These are phyloP conservation scores for Cercospora nicotianae DNA, from an alignment of 2,329 filamentous ascomycete species.

Conservation along the genomic window DNA sequence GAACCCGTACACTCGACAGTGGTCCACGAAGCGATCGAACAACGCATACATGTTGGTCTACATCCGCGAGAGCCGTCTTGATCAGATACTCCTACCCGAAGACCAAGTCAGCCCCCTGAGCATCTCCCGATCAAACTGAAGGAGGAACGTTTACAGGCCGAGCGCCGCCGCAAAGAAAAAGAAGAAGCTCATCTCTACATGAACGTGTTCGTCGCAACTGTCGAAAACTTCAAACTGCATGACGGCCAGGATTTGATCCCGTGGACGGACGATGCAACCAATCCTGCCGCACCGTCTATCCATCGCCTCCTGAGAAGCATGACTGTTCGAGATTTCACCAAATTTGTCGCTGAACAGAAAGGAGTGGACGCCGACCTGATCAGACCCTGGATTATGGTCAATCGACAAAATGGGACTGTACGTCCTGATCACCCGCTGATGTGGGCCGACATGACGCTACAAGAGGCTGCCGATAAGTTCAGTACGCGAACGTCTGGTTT, in stretches of 20 bases:
- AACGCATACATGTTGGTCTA: constrained; percentile 99
- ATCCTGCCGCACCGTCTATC: constrained; percentile 67
- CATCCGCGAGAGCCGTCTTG: constrained; percentile 81
- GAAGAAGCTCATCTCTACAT: constrained; percentile 95
- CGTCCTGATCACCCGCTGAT: constrained; percentile 84
- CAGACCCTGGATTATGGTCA: constrained; percentile 95
- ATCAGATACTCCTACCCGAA: constrained; percentile 76
- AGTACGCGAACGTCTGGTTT: constrained; percentile 68
- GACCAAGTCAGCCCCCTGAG: constrained; percentile 74
- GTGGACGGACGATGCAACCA: constrained; percentile 58
- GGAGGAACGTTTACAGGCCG: constrained; percentile 75
- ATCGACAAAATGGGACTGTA: constrained; percentile 94
- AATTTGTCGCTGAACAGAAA: constrained; percentile 68
- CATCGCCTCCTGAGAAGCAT: constrained; percentile 75
- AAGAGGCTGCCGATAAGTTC: constrained; percentile 67
- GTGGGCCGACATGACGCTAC: constrained; percentile 67
- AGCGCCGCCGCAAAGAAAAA: constrained; percentile 79
- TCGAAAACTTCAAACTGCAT: constrained; percentile 76
- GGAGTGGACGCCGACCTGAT: constrained; percentile 67
- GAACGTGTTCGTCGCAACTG: constrained; percentile 75
- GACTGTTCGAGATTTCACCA: constrained; percentile 72
- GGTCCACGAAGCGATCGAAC: constrained; percentile 67
- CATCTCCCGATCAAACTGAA: constrained; percentile 78
- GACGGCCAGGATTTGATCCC: constrained; percentile 76
- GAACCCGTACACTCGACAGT: constrained; percentile 64